A percentile compares a stretch with the other conserved stretches of the same genome.
Conservation (phyloP, 2,329 filamentous ascomycete species). For the Cladosporium sp. region DNA sequence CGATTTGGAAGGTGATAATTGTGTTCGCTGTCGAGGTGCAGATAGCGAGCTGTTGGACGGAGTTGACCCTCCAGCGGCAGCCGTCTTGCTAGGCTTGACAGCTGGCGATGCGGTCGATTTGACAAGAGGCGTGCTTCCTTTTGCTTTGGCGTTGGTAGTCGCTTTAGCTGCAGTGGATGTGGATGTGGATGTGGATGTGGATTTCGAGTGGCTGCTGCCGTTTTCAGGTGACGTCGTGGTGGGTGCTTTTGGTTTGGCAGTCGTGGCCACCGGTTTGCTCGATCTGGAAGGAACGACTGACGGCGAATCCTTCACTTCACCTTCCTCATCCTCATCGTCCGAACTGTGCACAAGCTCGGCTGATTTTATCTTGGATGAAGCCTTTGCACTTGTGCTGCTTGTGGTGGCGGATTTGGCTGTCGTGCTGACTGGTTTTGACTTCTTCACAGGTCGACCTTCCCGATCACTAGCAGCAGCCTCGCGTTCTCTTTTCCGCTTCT, state of each 20-base stretch:
- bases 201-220: conserved; percentile 20
- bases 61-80: conserved; percentile 1
- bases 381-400: conserved; percentile 26
- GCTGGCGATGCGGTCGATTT: conserved; percentile 21
- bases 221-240: conserved; percentile 19
- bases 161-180: conserved; percentile 17
- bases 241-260: conserved; percentile 17
- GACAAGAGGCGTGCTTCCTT: conserved; percentile 11
- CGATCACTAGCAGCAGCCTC: conserved; percentile 30
- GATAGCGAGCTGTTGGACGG: conserved; percentile 4
- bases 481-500: conserved; percentile 43
- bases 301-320: conserved; percentile 21
- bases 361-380: conserved; percentile 47
- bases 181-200: conserved; percentile 17
- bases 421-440: conserved; percentile 13
- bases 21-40: conserved; percentile 30
- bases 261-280: conserved; percentile 20
- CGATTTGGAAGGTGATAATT: conserved; percentile 21
- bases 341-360: conserved; percentile 52
- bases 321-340: conserved; percentile 39
- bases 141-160: conserved; percentile 14
- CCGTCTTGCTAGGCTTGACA: conserved; percentile 16
- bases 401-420: conserved; percentile 19
- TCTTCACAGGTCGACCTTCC: conserved; percentile 18
- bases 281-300: conserved; percentile 11